These are phyloP conservation scores for Debaryomycetaceae sp. DNA, from an alignment of 1,139 yeast genomes.

Conservation along the genomic window DNA sequence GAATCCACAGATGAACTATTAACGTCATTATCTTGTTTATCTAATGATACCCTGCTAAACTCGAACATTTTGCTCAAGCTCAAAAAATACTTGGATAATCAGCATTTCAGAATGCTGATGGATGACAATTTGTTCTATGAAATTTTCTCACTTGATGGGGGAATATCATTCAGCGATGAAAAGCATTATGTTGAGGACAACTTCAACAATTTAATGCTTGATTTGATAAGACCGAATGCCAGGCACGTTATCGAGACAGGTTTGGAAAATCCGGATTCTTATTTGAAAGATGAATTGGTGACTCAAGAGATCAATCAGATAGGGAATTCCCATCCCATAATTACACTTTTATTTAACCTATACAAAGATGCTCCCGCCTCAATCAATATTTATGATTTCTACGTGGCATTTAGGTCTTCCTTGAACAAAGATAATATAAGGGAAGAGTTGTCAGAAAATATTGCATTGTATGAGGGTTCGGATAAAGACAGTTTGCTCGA, in stretches of 20 bases:
- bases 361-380: constrained; percentile 78
- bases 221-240: constrained; percentile 36
- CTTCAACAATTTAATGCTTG: constrained; percentile 36
- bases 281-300: constrained; percentile 24
- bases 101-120: constrained; percentile 18
- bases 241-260: constrained; percentile 30
- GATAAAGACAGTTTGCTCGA: constrained; percentile 2
- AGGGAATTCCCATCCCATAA: constrained; percentile 41
- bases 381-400: constrained; percentile 77
- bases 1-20: neutral
- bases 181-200: constrained; percentile 32
- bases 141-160: constrained; percentile 37
- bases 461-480: neutral
- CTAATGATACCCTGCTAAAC: neutral
- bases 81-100: constrained; percentile 13
- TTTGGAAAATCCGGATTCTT: constrained; percentile 26
- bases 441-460: constrained; percentile 17
- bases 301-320: constrained; percentile 5
- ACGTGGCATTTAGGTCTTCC: constrained; percentile 61
- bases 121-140: constrained; percentile 34
- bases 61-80: neutral
- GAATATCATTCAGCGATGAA: constrained; percentile 14
- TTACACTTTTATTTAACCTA: constrained; percentile 59
- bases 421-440: constrained; percentile 40
- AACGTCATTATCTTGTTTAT: neutral